These are phyloP conservation scores for Lagerstroemia speciosa DNA, from an alignment of 345 rosid species.

Conservation along the genomic window DNA sequence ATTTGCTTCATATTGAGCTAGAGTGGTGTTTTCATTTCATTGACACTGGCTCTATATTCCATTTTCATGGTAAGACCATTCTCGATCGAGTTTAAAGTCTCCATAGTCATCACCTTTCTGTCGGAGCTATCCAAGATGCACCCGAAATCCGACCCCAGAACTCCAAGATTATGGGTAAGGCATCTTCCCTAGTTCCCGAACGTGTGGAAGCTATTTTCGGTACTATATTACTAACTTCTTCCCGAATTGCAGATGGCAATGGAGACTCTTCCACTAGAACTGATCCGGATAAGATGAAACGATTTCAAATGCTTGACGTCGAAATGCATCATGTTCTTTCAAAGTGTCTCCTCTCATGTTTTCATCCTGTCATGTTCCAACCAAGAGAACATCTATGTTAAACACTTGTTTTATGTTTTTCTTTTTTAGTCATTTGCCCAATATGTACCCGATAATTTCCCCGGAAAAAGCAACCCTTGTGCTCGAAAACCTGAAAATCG, in stretches of 20 bases:
- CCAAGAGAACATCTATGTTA: not conserved
- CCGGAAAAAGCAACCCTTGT: not conserved
- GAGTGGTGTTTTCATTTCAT: conserved; percentile 5
- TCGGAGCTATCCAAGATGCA: conserved; percentile 59
- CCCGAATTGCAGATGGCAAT: conserved; percentile 51
- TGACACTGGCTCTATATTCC: not conserved
- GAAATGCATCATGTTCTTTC: not conserved
- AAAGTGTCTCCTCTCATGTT: too few relatives aligned
- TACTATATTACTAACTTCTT: conserved; percentile 1
- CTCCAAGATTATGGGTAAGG: conserved; percentile 89
- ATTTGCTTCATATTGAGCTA: not conserved
- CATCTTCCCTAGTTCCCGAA: not conserved
- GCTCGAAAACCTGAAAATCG: not conserved
- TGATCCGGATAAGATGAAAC: conserved; percentile 49
- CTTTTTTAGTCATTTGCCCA: not conserved
- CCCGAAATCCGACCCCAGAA: conserved; percentile 63
- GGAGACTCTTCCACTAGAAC: conserved; percentile 81
- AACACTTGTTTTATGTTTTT: too few relatives aligned
- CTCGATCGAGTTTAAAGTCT: conserved; percentile 76
- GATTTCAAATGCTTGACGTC: too few relatives aligned
- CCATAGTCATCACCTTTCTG: conserved; percentile 55
- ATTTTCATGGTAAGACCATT: conserved; percentile 44
- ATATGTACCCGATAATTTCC: not conserved
- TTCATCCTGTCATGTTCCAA: not conserved
- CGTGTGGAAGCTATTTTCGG: not conserved